A percentile compares a stretch with the other conserved stretches of the same genome.
Evolutionary conservation across 2,329 filamentous ascomycete genomes (phyloP).

Genomic region (Diaporthe sp.): DNA sequence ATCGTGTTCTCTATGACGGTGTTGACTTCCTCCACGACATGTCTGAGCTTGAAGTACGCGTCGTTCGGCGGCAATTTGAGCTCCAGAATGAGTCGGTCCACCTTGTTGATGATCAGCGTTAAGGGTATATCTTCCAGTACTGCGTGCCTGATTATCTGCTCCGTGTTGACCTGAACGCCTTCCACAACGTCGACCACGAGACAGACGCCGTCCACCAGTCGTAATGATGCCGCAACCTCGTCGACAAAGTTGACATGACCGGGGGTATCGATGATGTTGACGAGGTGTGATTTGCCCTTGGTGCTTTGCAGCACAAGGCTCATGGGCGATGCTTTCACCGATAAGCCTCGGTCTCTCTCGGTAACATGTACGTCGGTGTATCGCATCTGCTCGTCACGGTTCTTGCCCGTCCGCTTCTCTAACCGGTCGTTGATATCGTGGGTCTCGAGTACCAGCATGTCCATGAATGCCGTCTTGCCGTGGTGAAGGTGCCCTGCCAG

Average conservation of each 20-base stretch:
- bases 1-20: conserved; percentile 91
- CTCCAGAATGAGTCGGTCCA: conserved; percentile 95
- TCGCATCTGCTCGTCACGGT: conserved; percentile 87
- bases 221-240: conserved; percentile 89
- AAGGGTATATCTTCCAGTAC: conserved; percentile 90
- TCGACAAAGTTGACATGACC: conserved; percentile 99
- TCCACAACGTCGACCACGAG: conserved; percentile 96
- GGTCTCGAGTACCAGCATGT: conserved; percentile 96
- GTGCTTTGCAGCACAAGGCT: conserved; percentile 89
- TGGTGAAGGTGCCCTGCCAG: conserved; percentile 95
- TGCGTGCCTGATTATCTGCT: conserved; percentile 97
- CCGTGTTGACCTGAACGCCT: conserved; percentile 98
- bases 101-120: conserved; percentile 94
- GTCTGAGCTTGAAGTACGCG: conserved; percentile 98
- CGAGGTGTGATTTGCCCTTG: conserved; percentile 91
- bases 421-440: conserved; percentile 86
- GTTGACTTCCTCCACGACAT: conserved; percentile 98
- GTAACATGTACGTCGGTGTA: conserved; percentile 95
- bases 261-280: conserved; percentile 96
- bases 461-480: conserved; percentile 98
- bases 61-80: conserved; percentile 94
- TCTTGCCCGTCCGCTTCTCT: conserved; percentile 84
- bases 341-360: conserved; percentile 90
- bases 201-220: conserved; percentile 91
- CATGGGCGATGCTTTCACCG: conserved; percentile 95